Evolutionary conservation across 2,329 filamentous ascomycete species (phyloP), one percentile per base, ranked within the genome.

Genomic region (Penicillium sp.): DNA sequence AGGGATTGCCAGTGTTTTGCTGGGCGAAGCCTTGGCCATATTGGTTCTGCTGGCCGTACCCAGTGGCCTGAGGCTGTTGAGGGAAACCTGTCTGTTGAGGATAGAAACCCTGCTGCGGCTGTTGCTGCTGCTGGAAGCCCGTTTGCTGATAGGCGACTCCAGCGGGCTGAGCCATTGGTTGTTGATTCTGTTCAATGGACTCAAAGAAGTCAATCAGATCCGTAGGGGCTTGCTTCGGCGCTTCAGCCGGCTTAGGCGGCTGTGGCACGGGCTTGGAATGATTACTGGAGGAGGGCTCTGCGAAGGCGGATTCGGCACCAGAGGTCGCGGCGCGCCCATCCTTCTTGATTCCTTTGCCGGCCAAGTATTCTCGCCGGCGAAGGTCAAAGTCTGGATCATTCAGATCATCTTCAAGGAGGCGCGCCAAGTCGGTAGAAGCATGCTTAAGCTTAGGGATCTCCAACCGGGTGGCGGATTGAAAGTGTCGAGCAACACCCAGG

Each of bases 371-470:
- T 68, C 93, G 84, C 63, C 95, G 86, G 70, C 98, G 95, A 58
- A 93, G 85, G 70, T 99, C 95, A 71, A 99, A 99, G 75, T 99
- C 95, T 3, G 92, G 88, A 71, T 99, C 95, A 65, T 93, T 89
- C 49, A 99, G 81, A 73, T 99, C 98, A 68, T 99, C 95, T 75
- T 98, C 93, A 28, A 99, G 84, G 58, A 96, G 92, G 28, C 89
- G 89, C 16, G 92, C 91, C 55, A 99, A 79, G 73, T 95, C 96
- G 1, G 96, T 93, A 1, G 95, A 96, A 6, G 95, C 95, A 75
- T 99, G 95, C 80, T 97, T 98, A 67, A 99, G 84, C 80, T 97
- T 97, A 10, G 95, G 95, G 7, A 99, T 96, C 72, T 97, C 92
- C 42, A 99, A 85, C 62, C 94, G 85, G 5, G 95, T 99, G 65